These are phyloP conservation scores for Agrocybe pediades DNA, from an alignment of 768 basidiomycete species.

Conservation along the genomic window DNA sequence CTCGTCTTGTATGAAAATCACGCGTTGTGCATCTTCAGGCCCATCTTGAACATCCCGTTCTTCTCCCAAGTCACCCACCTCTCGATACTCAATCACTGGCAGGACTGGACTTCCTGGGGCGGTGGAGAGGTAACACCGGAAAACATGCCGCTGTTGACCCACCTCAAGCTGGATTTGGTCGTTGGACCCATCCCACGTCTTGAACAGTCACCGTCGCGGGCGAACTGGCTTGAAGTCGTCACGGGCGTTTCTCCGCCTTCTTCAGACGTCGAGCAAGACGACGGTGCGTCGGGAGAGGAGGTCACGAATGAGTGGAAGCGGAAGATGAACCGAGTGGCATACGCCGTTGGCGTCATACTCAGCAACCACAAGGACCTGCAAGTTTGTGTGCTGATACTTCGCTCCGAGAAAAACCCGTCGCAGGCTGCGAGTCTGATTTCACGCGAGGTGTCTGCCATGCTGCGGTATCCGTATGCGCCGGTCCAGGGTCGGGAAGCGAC, in stretches of 20 bases:
- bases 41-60: slow-evolving; percentile 27
- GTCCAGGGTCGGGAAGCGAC: too few relatives aligned
- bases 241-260: slow-evolving; percentile 1
- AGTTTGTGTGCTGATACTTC: slow-evolving; percentile 35
- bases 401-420: slow-evolving; percentile 28
- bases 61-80: slow-evolving; percentile 39
- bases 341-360: slow-evolving; percentile 24
- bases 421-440: slow-evolving; percentile 21
- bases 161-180: slow-evolving; percentile 38
- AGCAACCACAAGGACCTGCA: slow-evolving; percentile 23
- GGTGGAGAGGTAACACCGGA: slow-evolving; percentile 21
- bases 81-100: slow-evolving; percentile 41
- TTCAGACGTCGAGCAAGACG: neutral
- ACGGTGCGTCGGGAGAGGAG: neutral
- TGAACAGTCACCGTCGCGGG: slow-evolving; percentile 10
- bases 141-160: slow-evolving; percentile 31
- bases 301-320: slow-evolving; percentile 4
- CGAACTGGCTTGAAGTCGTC: slow-evolving; percentile 15
- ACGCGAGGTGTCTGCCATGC: slow-evolving; percentile 13
- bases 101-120: slow-evolving; percentile 42
- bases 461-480: neutral
- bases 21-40: slow-evolving; percentile 13
- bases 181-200: slow-evolving; percentile 26
- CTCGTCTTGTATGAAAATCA: slow-evolving; percentile 28
- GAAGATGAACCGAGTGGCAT: slow-evolving; percentile 22